Base-by-base conservation (phyloP, 208 protist genomes). In the Trypanosoma theileri region DNA sequence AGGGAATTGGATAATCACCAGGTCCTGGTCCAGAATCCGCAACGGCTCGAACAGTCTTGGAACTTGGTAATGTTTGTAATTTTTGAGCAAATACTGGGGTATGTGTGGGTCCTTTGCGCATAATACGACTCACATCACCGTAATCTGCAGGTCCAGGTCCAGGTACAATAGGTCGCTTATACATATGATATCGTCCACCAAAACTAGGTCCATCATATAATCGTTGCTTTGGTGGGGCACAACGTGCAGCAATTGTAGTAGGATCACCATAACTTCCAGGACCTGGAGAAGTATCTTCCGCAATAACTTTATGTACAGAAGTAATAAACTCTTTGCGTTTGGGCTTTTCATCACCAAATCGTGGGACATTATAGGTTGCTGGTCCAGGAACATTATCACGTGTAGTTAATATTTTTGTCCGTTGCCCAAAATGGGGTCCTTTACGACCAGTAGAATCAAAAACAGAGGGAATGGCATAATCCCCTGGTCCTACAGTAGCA, bases 201-300 rank as follows among this genome's bases (percentile, higher is more conserved):
- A 92, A 92, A 17, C 77, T 85, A 42, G 81, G 82, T 42, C 52
- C 73, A 22, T 80, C 70, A 19, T 75, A 78, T 26, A 91, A 73
- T 16, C 50, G 44, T 14, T 59, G 64, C 54, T 68, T 74, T 42
- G 56, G 62, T 50, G 46, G 28, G 3, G 68, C 58, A 16, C 75
- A 65, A 52, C 89, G 81, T 42, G 79, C 67, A 45, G 77, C 73
- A 72, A 92, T 92, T 21, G 84, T 90, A 51, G 81, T 82, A 16
- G 82, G 84, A 77, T 92, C 89, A 50, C 84, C 79, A 75, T 95
- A 95, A 59, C 78, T 79, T 31, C 86, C 86, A 10, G 86, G 89
- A 24, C 80, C 80, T 21, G 79, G 79, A 14, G 63, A 67, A 31
- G n/a, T 7, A n/a, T 80, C 63, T 28, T 22, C 7, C 70, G 28